Percentiles rank a stretch among this genome's conserved stretches.
Evolutionary conservation across 345 rosid species (phyloP).

Genomic region (Excoecaria cochinchinensis): DNA sequence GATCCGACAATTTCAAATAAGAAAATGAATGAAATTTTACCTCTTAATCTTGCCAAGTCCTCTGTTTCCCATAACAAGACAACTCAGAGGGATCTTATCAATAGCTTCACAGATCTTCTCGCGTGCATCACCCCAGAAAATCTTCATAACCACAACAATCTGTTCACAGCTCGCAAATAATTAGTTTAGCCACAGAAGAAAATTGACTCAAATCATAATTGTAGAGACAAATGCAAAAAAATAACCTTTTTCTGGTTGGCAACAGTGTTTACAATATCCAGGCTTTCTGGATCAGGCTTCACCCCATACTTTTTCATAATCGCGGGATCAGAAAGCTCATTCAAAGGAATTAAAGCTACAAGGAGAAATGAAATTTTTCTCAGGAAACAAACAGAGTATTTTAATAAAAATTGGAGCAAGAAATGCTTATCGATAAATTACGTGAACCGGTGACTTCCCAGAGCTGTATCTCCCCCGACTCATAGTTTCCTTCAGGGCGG

Average conservation of each 20-base stretch:
- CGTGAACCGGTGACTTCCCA: conserved; percentile 91
- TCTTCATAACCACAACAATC: conserved; percentile 56
- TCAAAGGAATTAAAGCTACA: conserved; percentile 71
- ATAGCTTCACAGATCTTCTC: conserved; percentile 82
- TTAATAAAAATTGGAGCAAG: not conserved
- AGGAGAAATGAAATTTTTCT: not conserved
- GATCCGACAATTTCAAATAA: not conserved
- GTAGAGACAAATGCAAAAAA: not conserved
- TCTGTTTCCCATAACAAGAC: conserved; percentile 74
- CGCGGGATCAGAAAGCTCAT: conserved; percentile 54
- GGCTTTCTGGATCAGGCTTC: conserved; percentile 66
- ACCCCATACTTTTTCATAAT: conserved; percentile 72
- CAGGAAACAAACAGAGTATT: not conserved
- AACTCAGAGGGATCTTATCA: conserved; percentile 65
- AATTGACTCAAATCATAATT: conserved; percentile 1
- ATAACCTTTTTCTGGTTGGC: conserved; percentile 53
- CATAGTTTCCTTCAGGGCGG: conserved; percentile 54
- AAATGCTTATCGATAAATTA: conserved; percentile 29
- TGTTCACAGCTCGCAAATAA: conserved; percentile 25
- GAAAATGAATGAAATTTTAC: conserved; percentile 24
- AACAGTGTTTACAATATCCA: conserved; percentile 60
- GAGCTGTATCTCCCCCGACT: conserved; percentile 85
- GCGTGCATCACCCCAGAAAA: conserved; percentile 86
- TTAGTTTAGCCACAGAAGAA: not conserved
- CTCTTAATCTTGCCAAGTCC: conserved; percentile 82